Evolutionary conservation across 2,329 filamentous ascomycete species (phyloP), one percentile per base, ranked within the genome.

Genomic region (Westerdykella aurantiaca): DNA sequence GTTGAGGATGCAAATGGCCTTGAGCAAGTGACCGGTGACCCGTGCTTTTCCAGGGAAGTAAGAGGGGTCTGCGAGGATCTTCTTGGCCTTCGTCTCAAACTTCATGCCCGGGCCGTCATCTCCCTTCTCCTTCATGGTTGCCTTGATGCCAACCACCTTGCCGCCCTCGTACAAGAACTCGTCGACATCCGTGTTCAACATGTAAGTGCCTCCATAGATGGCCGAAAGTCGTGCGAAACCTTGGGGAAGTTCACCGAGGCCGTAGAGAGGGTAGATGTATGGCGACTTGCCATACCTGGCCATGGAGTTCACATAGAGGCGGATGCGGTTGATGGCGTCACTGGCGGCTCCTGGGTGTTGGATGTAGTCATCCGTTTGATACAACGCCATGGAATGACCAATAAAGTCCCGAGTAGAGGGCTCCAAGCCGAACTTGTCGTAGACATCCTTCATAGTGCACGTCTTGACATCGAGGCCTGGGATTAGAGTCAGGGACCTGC

Each of bases 261-360:
- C 93, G 74, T 98, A 98, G 25, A 97, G 83, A 39, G 93, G 94
- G 78, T 98, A 98, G 75, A 98, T 97, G 77, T 97, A 98, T 37
- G 93, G 94, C 11, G 90, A 97, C 74, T 96, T 97, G 72, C 93
- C 93, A 72, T 97, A 97, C 51, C 91, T 83, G 41, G 90, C 88
- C 72, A 98, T 95, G 23, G 90, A 96, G 79, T 95, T 95, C 58
- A 91, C 94, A 71, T 98, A 98, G 38, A 98, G 79, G 55, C 88
- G 82, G 68, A 98, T 96, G 59, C 91, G 88, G 71, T 91, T 82
- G 58, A 98, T 86, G 44, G 87, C 82, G 67, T 95, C 89, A 57
- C 85, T 82, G 37, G 90, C 88, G 63, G 76, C 75, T 53, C 90
- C 90, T 39, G 77, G 72, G 51, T 78, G 70, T 54, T 77, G 81